Evolutionary conservation across 1,284 basidiomycete species (phyloP), one percentile per base, ranked within the genome.

Genomic region (Taiwanofungus camphoratus): DNA sequence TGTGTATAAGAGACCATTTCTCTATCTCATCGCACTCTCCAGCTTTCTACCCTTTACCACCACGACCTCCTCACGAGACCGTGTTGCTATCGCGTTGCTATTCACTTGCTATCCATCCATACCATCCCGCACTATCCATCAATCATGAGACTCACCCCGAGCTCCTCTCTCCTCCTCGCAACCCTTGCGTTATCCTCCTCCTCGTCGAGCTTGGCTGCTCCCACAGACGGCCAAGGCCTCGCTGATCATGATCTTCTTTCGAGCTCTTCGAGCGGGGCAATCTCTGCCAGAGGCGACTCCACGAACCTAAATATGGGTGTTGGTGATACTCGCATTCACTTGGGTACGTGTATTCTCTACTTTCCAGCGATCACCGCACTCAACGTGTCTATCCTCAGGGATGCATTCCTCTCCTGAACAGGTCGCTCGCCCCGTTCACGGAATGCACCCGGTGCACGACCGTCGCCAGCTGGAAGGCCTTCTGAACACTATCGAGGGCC

Each of bases 91-190:
- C 48, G 35, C 23, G 31, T 39, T 52, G 48, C 51, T 54, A 29
- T 53, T 46, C 37, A 33, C 33, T 43, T 55, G 52, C 55, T 54
- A 48, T 49, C 46, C 30, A 31, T 46, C 36, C 48, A 54, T 42
- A 44, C 46, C 54, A 50, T 51, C 53, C 49, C 53, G n/a, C 52
- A 48, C 54, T 56, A 58, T 47, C 41, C 50, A 43, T 46, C 54
- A 40, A 55, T 39, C 48, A 72, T 71, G 70, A 68, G 60, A 52
- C 53, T 65, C 51, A 49, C 64, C 6, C 45, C 58, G 41, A 58
- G 64, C 52, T 63, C 69, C 11, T 61, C 67, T 30, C 47, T 63
- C 46, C 48, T 69, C 49, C 47, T 71, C 43, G 65, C 64, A 16
- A 56, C 61, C 12, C 54, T 70, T 23, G 67, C 61, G 16, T 50